Evolutionary conservation across 805 yeast genomes (phyloP), one percentile per base, ranked within the genome.

Genomic region (Tetrapisispora pingtungensis): DNA sequence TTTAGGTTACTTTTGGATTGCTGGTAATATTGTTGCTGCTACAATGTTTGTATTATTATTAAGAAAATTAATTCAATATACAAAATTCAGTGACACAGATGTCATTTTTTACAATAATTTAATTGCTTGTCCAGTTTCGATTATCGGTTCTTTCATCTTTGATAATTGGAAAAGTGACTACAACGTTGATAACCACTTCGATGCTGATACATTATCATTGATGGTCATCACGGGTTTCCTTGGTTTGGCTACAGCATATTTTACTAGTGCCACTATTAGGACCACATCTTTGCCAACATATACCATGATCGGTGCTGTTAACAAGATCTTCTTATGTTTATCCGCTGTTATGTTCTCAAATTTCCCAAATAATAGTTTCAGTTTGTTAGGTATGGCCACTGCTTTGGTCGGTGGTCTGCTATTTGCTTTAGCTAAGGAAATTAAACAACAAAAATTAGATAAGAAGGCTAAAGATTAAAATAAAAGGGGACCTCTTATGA

Each of bases 181-280:
- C 43, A 89, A 88, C 70, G 61, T 89, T 43, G 71, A 71, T 19
- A 56, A 59, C 43, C 87, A 87, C 75, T 86, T 89, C 80, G 70
- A 73, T 56, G 76, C 88, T 65, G 62, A 69, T 48, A 72, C 85
- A 37, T 74, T 84, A 45, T 72, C 86, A 53, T 60, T 78, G 36
- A 88, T 89, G 95, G 57, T 89, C 49, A 74, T 87, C 61, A 84
- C 95, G 33, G 97, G 97, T 65, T 76, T 84, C 51, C 80, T 93
- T 36, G 80, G 96, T 24, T 93, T 89, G 42, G 96, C 93, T 69
- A 88, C 89, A 64, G 87, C 96, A 36, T 89, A 89, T 77, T 85
- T 95, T 67, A 86, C 96, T 14, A 96, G 95, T 48, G 89, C 97
- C 96, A 89, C 97, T 76, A 93, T 89, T 50, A 84, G 96, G 70